These are phyloP conservation scores for Parasitella parasitica DNA, from an alignment of 371 early-diverging fungal genomes.

Conservation along the genomic window DNA sequence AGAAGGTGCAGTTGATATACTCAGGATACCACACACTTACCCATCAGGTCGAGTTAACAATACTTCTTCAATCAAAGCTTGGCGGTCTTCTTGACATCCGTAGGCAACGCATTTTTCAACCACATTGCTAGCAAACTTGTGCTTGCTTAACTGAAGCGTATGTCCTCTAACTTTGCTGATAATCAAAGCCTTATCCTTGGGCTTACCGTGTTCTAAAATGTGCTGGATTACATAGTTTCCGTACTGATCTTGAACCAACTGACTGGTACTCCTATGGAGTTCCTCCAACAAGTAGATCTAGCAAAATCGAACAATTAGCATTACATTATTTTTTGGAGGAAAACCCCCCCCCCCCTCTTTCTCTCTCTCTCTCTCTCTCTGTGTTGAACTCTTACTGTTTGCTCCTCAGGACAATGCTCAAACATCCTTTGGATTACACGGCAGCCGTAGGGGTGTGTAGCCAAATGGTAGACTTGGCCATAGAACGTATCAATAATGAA, in stretches of 20 bases:
- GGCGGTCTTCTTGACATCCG: conserved; percentile 72
- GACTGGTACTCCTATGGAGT: conserved; percentile 86
- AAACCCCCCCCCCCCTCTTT: too few species aligned
- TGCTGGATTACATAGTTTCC: conserved; percentile 99
- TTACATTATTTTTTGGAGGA: too few species aligned
- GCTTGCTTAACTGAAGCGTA: conserved; percentile 87
- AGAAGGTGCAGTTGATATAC: not conserved
- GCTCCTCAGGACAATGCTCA: conserved; percentile 93
- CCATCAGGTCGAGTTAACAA: conserved; percentile 71
- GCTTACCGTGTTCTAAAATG: conserved; percentile 93
- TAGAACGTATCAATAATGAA: conserved; percentile 99
- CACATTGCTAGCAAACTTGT: conserved; percentile 99
- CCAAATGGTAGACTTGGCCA: conserved; percentile 93
- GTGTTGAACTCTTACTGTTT: conserved; percentile 56
- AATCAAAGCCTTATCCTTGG: conserved; percentile 80
- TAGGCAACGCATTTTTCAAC: conserved; percentile 93
- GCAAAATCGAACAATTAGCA: not conserved
- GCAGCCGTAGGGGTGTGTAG: conserved; percentile 99
- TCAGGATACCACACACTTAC: conserved; percentile 30
- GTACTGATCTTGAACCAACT: conserved; percentile 98
- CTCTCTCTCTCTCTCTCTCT: too few species aligned
- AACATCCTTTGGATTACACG: conserved; percentile 99
- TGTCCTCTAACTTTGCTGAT: conserved; percentile 91
- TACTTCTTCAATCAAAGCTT: conserved; percentile 89
- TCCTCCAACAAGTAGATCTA: conserved; percentile 84